Evolutionary conservation across 106 monocot species (phyloP), one percentile per base, ranked within the genome.

Genomic region (Narthecium ossifragum): DNA sequence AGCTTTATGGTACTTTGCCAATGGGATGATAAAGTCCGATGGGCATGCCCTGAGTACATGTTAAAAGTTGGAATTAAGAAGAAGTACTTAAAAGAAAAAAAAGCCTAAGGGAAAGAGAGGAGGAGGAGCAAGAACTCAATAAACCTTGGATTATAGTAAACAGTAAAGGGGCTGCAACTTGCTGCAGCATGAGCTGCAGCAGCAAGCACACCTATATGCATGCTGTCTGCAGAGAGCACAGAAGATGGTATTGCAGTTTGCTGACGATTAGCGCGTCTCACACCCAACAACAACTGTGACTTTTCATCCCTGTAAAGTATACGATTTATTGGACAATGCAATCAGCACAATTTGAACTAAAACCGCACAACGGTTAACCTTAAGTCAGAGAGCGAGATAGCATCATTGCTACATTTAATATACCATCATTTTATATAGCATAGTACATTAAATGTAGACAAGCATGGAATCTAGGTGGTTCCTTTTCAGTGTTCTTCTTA

Each of bases 161-260:
- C 71, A 63, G 86, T 86, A 63, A 90, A 96, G 25, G 85, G 71
- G 60, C 80, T 86, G 17, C 66, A 62, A 67, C 73, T 87, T 12
- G 86, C 67, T 30, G 78, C 81, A 45, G 90, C 96, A 81, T 98
- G 96, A 60, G 86, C 96, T 12, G 90, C 90, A 20, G 90, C 90
- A 71, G 90, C 96, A 66, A 86, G 86, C 32, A 98, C 90, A 63
- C 90, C 90, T 8, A 98, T 81, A 70, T 90, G 96, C 96, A 90
- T 90, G 57, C 96, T 98, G 61, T 98, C 90, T 28, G 86, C 75
- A 23, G 96, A 90, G 2, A 98, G 71, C 13, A 98, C 90, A 55
- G 96, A 98, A 28, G 92, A 92, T 66, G 96, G 76, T 23, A 81
- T 73, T 36, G 73, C 47, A 32, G 72, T 62, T 43, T 78, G 85